Conservation (phyloP, 2,329 filamentous ascomycete species). For the Pyrenochaeta sp. region DNA sequence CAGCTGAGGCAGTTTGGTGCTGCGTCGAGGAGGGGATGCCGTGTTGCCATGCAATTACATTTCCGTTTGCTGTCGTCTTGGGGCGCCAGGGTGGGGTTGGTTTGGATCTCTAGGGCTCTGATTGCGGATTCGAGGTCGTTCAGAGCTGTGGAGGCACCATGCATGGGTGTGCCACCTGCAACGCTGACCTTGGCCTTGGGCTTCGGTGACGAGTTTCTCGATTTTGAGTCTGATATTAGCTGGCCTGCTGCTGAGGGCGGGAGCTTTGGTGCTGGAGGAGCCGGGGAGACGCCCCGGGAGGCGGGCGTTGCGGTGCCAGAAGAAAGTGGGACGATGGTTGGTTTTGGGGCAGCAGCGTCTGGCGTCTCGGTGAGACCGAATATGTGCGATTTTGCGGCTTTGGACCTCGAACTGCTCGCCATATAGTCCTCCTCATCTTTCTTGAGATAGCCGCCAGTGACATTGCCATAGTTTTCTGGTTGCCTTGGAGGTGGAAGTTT, state of each 20-base stretch:
- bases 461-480: conserved; percentile 67
- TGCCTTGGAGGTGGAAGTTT: conserved; percentile 53
- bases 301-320: conserved; percentile 44
- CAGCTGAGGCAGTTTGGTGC: conserved; percentile 92
- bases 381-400: conserved; percentile 53
- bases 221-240: conserved; percentile 78
- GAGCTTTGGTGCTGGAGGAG: conserved; percentile 57
- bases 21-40: conserved; percentile 87
- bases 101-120: conserved; percentile 86
- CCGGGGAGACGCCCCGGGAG: conserved; percentile 51
- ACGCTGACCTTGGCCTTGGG: conserved; percentile 73
- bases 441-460: conserved; percentile 77
- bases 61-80: conserved; percentile 66
- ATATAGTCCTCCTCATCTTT: conserved; percentile 79
- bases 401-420: conserved; percentile 49
- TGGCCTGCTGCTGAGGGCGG: conserved; percentile 77
- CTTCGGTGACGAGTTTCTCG: conserved; percentile 59
- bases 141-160: conserved; percentile 77
- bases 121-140: conserved; percentile 79
- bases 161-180: conserved; percentile 80
- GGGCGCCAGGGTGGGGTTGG: conserved; percentile 74
- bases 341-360: conserved; percentile 51
- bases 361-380: conserved; percentile 61
- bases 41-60: conserved; percentile 87
- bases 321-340: conserved; percentile 30